Evolutionary conservation across 2,329 filamentous ascomycete genomes (phyloP), one percentile per base, ranked within the genome.

Genomic region (Hypocreales sp.): DNA sequence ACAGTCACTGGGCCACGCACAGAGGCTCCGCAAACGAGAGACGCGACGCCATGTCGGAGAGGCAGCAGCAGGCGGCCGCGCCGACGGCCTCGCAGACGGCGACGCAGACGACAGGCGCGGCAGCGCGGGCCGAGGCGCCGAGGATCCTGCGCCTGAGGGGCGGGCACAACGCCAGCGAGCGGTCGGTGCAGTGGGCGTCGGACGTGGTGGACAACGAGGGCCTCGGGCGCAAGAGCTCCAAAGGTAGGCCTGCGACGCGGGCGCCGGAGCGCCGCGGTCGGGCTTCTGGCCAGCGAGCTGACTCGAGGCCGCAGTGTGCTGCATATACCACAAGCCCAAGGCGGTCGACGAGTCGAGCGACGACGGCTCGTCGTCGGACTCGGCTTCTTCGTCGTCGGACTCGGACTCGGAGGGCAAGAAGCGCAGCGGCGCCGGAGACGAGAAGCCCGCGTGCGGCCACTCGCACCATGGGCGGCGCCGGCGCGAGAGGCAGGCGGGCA

Each of bases 141-240:
- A 41, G 44, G 14, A 60, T 67, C 30, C 48, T 73, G 20, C 63
- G 63, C 9, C 52, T 73, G 24, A 58, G 64, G 22, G 68, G 67
- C 24, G 58, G 56, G 2, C 56, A 60, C 31, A 41, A 47, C 10
- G 41, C 56, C 0, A 53, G 55, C 15, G 51, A 59, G 12, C 64
- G 76, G 28, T 72, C 72, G 26, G 90, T 98, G 30, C 76, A 80
- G 51, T 98, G 90, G 90, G 83, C 83, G 6, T 81, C 90, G 45
- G 79, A 82, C 44, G 86, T 94, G 6, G 64, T 98, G 3, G 86
- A 98, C 55, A 98, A 98, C 46, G 90, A 98, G 54, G 83, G 83
- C 4, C 67, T 95, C 51, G 84, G 84, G 7, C 80, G 81, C 54
- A 98, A 95, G 59, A 87, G 73, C 37, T 92, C 82, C 12, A 98